Base-by-base conservation (phyloP, 2,329 filamentous ascomycete species). In the Neofusicoccum parvum region DNA sequence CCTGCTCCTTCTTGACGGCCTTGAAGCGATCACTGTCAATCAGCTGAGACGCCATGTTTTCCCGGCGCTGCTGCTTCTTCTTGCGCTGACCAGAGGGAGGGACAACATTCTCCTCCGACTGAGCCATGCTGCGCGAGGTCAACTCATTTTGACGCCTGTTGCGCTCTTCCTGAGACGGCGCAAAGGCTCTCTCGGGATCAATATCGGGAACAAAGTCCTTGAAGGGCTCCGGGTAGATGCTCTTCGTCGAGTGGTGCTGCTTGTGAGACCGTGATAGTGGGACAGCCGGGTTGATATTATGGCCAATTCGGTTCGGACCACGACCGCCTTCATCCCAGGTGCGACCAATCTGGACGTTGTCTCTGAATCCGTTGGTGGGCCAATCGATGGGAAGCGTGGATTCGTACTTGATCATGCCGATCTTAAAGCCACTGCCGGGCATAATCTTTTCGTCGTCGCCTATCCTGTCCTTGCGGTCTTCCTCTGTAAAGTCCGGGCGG, bases 271-370 rank as follows among this genome's bases (percentile, higher is more conserved):
- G 36, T 3, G 63, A 65, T 14, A 59, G 34, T 17, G 63, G 63
- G 15, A 65, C 63, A 12, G 63, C 43, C 10, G 43, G 51, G 53
- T 65, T 65, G 17, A 65, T 43, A 15, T 34, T 36, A 11, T 14
- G 5, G 34, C 23, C 34, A 14, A 11, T 45, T 5, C 50, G 17
- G 17, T 39, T 46, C 6, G 62, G 39, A 3, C 27, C 49, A n/a
- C 11, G 32, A 23, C 56, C 17, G 6, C 54, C 79, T 98, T 87
- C 82, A 96, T 97, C 83, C 97, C 94, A 68, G 98, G 85, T 2
- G 96, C 92, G 75, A 96, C 93, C 66, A 90, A 90, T 79, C 92
- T 97, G 81, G 96, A 97, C n/a, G 87, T 68, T 84, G 65, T 88
- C 75, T 10, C n/a, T 15, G 32, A 60, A 48, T 73, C 32, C 17